Conservation (phyloP, 1,284 basidiomycete species). For the Puccinia triticina region DNA sequence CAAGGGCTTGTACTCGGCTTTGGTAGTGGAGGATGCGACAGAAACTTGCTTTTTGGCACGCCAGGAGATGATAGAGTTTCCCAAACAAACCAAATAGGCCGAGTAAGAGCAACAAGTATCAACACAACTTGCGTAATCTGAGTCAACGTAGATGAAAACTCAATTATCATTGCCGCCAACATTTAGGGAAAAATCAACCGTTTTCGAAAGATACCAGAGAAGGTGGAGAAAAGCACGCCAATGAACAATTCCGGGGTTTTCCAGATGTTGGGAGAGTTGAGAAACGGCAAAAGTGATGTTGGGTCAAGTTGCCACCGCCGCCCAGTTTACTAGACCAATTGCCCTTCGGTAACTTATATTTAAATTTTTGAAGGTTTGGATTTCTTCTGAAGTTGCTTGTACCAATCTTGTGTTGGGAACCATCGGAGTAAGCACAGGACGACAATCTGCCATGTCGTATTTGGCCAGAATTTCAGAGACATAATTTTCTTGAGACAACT, state of each 20-base stretch:
- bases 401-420: too few species aligned
- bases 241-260: too few species aligned
- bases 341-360: neutral
- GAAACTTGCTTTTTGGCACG: slow-evolving; percentile 35
- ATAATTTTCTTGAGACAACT: neutral
- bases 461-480: neutral
- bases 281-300: slow-evolving; percentile 2
- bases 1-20: slow-evolving; percentile 1
- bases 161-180: neutral
- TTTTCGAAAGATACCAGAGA: too few species aligned
- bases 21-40: slow-evolving; percentile 37
- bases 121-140: slow-evolving; percentile 48
- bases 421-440: too few species aligned
- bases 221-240: too few species aligned
- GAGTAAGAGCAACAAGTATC: slow-evolving; percentile 41
- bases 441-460: neutral
- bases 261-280: slow-evolving; percentile 18
- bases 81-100: slow-evolving; percentile 31
- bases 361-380: neutral
- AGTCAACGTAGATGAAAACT: slow-evolving; percentile 12
- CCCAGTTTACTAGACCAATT: neutral
- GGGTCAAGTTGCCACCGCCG: neutral
- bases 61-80: slow-evolving; percentile 30
- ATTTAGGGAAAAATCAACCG: too few species aligned
- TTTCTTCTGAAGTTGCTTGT: too few species aligned